These are phyloP conservation scores for Vanilla planifolia DNA, from an alignment of 106 monocot genomes.

Conservation along the genomic window DNA sequence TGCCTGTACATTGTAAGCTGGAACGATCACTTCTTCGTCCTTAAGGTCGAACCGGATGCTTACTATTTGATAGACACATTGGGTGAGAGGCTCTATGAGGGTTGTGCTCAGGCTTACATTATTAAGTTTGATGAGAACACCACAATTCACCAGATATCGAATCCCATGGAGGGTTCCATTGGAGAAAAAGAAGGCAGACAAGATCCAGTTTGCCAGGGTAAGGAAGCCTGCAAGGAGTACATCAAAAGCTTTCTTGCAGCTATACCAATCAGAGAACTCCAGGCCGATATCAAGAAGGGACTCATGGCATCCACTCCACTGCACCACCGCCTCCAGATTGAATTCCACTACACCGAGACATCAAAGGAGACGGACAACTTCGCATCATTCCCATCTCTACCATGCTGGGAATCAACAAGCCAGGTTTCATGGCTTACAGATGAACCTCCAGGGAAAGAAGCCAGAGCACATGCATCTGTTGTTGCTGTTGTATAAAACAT, in stretches of 20 bases:
- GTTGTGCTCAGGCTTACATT: constrained; percentile 79
- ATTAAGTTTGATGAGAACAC: constrained; percentile 68
- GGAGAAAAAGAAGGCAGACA: background rate
- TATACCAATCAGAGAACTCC: constrained; percentile 63
- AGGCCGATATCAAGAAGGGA: constrained; percentile 7
- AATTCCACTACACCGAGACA: constrained; percentile 17
- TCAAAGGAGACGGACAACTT: background rate
- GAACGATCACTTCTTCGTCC: constrained; percentile 97
- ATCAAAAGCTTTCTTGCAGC: constrained; percentile 93
- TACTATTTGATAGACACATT: constrained; percentile 88
- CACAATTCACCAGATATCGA: constrained; percentile 17
- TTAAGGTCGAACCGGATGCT: constrained; percentile 62
- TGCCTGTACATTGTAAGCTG: constrained; percentile 84
- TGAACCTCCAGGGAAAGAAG: too few relatives aligned
- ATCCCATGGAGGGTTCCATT: constrained; percentile 10
- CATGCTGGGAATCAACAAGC: background rate
- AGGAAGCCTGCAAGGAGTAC: constrained; percentile 82
- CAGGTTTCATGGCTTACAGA: background rate
- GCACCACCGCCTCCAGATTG: constrained; percentile 5
- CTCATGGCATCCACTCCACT: background rate
- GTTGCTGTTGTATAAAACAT: too few relatives aligned
- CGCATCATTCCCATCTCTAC: background rate
- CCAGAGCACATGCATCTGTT: too few relatives aligned
- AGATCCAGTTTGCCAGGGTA: constrained; percentile 49
- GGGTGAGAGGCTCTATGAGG: constrained; percentile 87